Evolutionary conservation across 2,329 filamentous ascomycete species (phyloP), one percentile per base, ranked within the genome.

Genomic region (Fulvia fulva): DNA sequence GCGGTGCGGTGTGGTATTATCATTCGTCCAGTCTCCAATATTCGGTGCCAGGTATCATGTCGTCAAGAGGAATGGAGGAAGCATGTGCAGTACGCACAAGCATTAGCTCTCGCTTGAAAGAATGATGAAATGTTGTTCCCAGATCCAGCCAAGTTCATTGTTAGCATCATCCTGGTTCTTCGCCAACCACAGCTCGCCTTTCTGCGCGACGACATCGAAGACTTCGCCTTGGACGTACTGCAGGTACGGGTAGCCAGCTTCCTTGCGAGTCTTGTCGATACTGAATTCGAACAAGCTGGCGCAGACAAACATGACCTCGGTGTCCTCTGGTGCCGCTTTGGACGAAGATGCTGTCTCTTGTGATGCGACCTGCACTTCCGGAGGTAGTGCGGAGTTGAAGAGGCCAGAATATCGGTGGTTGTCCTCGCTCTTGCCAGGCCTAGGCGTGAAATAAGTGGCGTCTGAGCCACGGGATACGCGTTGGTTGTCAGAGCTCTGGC

Each of bases 251-350:
- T 96, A 97, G 23, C 94, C 94, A 60, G 89, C 93, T 76, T 97
- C 94, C 58, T 90, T 87, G 67, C 96, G 90, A 25, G 91, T 89
- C 23, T 89, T 90, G 70, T 93, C 90, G 70, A 97, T 97, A 69
- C 96, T 95, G 77, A 97, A 99, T 73, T 97, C 92, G 71, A 96
- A 97, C 30, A 97, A 82, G 67, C 90, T 96, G 21, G 93, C 94
- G 14, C 92, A 94, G 19, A 97, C 81, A 81, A 96, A 99, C 47
- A 97, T 78, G 7, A 96, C 85, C 81, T 51, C 64, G 25, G 60
- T 64, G 52, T 67, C 65, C 7, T 61, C 37, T 2, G 63, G 63
- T 16, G 67, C 65, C 19, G 63, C 51, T n/a, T 61, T 55, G 6
- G 55, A 26, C 22, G 63, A 57, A 7, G 56, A 54, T 22, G 57